phyloP scores from a whole-genome alignment of 2,329 filamentous ascomycete species.

The Epichloe elymi region DNA sequence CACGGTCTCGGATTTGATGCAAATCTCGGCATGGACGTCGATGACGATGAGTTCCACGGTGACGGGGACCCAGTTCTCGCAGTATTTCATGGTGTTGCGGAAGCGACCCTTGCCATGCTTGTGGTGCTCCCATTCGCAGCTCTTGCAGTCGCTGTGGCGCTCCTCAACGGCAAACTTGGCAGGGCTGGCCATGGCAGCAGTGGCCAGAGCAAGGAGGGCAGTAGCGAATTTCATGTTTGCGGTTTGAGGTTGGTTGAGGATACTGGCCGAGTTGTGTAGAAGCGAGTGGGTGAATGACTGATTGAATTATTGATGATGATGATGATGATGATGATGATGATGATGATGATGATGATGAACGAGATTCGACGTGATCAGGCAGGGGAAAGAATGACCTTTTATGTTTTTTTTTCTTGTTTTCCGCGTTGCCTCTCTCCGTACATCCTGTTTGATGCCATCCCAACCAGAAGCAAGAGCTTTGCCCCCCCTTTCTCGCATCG shows the following conservation, averaged over 20 bases:
- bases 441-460: no score
- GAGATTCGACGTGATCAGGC: not conserved
- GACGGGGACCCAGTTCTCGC: slow-evolving; percentile 1
- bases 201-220: not conserved
- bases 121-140: not conserved
- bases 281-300: not conserved
- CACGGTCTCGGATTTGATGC: not conserved
- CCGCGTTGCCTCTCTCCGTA: no score
- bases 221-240: slow-evolving; percentile 2
- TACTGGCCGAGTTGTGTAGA: not conserved
- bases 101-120: not conserved
- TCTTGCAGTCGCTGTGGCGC: not conserved
- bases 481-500: no score
- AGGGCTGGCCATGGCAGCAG: slow-evolving; percentile 2
- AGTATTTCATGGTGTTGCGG: not conserved
- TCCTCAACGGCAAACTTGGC: not conserved
- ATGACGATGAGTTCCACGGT: not conserved
- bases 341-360: not conserved
- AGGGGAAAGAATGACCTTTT: not conserved
- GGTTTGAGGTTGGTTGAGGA: not conserved
- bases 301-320: not conserved
- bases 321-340: no score
- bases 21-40: not conserved
- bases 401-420: not conserved
- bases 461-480: no score